Conservation (phyloP, 768 basidiomycete genomes). For the Suillus ampliporus region DNA sequence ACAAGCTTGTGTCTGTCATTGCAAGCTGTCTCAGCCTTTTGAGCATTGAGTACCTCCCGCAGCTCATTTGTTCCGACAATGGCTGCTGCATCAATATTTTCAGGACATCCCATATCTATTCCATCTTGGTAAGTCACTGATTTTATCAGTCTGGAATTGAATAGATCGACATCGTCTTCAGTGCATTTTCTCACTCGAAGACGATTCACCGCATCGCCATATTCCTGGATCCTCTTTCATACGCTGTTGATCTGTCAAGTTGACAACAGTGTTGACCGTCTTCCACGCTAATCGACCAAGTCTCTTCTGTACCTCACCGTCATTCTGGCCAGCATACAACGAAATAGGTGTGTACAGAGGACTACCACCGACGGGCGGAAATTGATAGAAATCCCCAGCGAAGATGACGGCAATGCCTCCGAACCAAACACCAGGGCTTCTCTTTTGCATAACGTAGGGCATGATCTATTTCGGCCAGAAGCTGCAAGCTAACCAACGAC, state of each 20-base stretch:
- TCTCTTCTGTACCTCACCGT: background rate
- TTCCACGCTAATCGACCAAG: slow-evolving; percentile 21
- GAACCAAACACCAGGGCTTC: slow-evolving; percentile 28
- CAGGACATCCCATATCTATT: background rate
- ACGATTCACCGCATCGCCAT: slow-evolving; percentile 18
- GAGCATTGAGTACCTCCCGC: slow-evolving; percentile 5
- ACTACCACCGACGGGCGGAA: slow-evolving; percentile 34
- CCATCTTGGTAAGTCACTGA: background rate
- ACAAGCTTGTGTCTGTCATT: background rate
- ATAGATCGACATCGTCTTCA: slow-evolving; percentile 26
- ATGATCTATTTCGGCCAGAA: slow-evolving; percentile 36
- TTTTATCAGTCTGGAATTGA: slow-evolving; percentile 23
- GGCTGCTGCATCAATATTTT: background rate
- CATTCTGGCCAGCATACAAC: slow-evolving; percentile 1
- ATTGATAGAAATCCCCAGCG: slow-evolving; percentile 41
- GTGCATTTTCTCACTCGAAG: slow-evolving; percentile 18
- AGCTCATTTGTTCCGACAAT: slow-evolving; percentile 13
- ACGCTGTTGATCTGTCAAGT: slow-evolving; percentile 21
- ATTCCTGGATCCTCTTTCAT: slow-evolving; percentile 32
- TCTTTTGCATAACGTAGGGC: slow-evolving; percentile 32
- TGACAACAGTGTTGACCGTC: slow-evolving; percentile 17
- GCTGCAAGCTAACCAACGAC: slow-evolving; percentile 29
- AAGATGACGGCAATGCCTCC: slow-evolving; percentile 39
- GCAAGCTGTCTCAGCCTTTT: background rate
- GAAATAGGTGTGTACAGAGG: slow-evolving; percentile 34